Evolutionary conservation across 148 eudicot species (phyloP).

Genomic region (Talinum fruticosum): DNA sequence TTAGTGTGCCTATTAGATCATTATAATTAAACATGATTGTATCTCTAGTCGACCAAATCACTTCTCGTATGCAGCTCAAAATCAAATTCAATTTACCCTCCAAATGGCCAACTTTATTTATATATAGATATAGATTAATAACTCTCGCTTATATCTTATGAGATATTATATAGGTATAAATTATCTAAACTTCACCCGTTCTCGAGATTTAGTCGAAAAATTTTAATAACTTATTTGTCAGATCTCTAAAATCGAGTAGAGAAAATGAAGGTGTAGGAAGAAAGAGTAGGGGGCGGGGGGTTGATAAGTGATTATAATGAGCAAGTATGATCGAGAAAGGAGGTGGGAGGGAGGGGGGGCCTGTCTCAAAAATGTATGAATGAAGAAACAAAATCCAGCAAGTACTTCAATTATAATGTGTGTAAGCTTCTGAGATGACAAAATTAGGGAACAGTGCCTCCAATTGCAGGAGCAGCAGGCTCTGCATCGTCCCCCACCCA

Average conservation of each 20-base stretch:
- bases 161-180: too few relatives aligned
- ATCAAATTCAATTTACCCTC: too few relatives aligned
- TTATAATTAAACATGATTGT: too few relatives aligned
- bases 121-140: too few relatives aligned
- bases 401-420: not conserved
- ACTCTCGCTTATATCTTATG: too few relatives aligned
- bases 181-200: not conserved
- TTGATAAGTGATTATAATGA: slow-evolving; percentile 9
- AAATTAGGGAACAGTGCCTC: slow-evolving; percentile 3
- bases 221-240: not conserved
- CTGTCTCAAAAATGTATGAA: slow-evolving; percentile 1
- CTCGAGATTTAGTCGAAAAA: too few relatives aligned
- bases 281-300: not conserved
- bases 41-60: too few relatives aligned
- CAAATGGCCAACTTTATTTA: too few relatives aligned
- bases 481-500: slow-evolving; percentile 1
- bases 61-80: too few relatives aligned
- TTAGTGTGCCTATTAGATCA: too few relatives aligned
- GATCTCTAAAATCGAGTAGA: not conserved
- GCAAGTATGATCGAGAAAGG: not conserved
- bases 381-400: slow-evolving; percentile 23
- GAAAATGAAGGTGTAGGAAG: too few relatives aligned
- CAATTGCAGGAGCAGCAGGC: not conserved
- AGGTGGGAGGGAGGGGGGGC: slow-evolving; percentile 14
- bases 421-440: slow-evolving; percentile 18